Evolutionary conservation across 164 flowering plant genomes (phyloP).

Genomic region (Hamamelis virginiana): DNA sequence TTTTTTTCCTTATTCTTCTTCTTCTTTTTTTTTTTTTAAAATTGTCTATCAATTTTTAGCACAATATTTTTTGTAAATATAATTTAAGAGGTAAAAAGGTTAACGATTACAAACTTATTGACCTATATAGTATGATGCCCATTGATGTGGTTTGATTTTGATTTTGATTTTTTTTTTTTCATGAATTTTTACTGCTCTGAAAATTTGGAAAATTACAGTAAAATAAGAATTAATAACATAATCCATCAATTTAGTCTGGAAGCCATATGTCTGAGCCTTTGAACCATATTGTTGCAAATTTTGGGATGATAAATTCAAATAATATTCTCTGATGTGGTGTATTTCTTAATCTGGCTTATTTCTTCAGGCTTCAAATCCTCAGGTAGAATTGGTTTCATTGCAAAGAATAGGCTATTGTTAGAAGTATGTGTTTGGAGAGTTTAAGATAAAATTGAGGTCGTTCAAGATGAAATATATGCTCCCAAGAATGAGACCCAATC

Average conservation of each 20-base stretch:
- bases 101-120: too few species aligned
- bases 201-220: too few species aligned
- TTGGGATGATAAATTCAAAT: neutral
- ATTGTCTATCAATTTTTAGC: too few species aligned
- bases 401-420: neutral
- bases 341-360: neutral
- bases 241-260: neutral
- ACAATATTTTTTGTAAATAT: too few species aligned
- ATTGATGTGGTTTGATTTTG: too few species aligned
- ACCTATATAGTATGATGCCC: too few species aligned
- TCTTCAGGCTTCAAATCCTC: neutral
- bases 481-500: neutral
- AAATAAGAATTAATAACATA: too few species aligned
- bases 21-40: too few species aligned
- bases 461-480: neutral
- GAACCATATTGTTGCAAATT: neutral
- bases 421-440: slow-evolving; percentile 1
- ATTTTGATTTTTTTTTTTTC: too few species aligned
- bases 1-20: too few species aligned
- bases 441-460: neutral
- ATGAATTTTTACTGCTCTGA: too few species aligned
- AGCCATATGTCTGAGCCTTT: neutral
- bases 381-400: neutral
- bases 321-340: neutral
- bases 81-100: too few species aligned